Evolutionary conservation across 2,329 filamentous ascomycete species (phyloP).

Genomic region (Tolypocladium paradoxum): DNA sequence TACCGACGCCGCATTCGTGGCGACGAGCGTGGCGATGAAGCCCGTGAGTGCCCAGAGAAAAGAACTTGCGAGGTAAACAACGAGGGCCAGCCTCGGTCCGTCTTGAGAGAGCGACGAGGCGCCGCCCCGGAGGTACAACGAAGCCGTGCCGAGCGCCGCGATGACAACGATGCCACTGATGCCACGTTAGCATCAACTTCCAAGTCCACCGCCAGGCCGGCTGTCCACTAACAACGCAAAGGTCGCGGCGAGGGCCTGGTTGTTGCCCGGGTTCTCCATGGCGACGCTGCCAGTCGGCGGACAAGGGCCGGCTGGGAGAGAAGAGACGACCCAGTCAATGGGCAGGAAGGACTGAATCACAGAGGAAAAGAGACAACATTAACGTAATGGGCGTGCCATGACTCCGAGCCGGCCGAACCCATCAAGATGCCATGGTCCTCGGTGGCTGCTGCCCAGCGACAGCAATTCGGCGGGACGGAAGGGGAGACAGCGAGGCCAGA

Average conservation of each 20-base stretch:
- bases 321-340: conserved; percentile 37
- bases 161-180: conserved; percentile 40
- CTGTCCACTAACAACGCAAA: conserved; percentile 40
- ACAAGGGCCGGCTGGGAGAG: conserved; percentile 18
- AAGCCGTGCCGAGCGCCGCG: conserved; percentile 35
- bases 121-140: conserved; percentile 36
- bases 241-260: conserved; percentile 39
- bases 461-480: neutral
- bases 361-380: conserved; percentile 8
- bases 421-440: neutral
- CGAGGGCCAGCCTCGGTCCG: conserved; percentile 54
- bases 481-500: neutral
- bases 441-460: neutral
- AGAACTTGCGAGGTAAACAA: conserved; percentile 38
- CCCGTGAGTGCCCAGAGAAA: conserved; percentile 42
- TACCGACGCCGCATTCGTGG: conserved; percentile 26
- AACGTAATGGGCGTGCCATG: conserved; percentile 6
- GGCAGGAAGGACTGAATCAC: conserved; percentile 21
- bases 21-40: conserved; percentile 39
- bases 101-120: conserved; percentile 40
- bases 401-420: neutral
- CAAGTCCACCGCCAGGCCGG: too few species aligned
- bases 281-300: conserved; percentile 11
- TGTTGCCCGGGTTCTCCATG: conserved; percentile 35
- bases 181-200: conserved; percentile 15